Conservation (phyloP, 306 rosid species). For the Sicyos baderoa region DNA sequence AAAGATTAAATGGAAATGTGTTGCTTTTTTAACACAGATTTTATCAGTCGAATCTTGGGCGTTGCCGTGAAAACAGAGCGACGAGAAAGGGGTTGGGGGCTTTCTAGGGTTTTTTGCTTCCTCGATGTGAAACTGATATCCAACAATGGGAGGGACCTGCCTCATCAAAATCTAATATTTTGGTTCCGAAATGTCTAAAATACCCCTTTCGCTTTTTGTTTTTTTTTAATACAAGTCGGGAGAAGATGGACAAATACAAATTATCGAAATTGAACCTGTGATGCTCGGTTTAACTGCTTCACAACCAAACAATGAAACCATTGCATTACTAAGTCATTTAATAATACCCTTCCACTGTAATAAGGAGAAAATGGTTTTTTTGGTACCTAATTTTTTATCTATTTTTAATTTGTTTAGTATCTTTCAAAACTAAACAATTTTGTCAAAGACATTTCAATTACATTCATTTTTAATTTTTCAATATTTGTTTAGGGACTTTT, state of each 20-base stretch:
- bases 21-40: background rate
- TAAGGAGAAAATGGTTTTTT: too few species aligned
- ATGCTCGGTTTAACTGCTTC: too few species aligned
- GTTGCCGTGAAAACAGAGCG: background rate
- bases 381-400: too few species aligned
- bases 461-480: too few species aligned
- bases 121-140: background rate
- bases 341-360: too few species aligned
- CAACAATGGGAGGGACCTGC: background rate
- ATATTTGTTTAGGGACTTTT: too few species aligned
- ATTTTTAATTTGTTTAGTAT: too few species aligned
- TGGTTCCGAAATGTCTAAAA: background rate
- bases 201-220: background rate
- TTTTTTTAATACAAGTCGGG: too few species aligned
- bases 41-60: background rate
- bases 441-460: too few species aligned
- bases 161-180: slow-evolving; percentile 11
- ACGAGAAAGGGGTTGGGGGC: background rate
- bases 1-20: slow-evolving; percentile 16
- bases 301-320: too few species aligned
- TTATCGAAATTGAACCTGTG: background rate
- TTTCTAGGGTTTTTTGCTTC: slow-evolving; percentile 18
- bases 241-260: background rate
- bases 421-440: too few species aligned
- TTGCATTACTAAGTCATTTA: too few species aligned